Conservation (phyloP, 805 yeast species). For the Schwanniomyces polymorphus region DNA sequence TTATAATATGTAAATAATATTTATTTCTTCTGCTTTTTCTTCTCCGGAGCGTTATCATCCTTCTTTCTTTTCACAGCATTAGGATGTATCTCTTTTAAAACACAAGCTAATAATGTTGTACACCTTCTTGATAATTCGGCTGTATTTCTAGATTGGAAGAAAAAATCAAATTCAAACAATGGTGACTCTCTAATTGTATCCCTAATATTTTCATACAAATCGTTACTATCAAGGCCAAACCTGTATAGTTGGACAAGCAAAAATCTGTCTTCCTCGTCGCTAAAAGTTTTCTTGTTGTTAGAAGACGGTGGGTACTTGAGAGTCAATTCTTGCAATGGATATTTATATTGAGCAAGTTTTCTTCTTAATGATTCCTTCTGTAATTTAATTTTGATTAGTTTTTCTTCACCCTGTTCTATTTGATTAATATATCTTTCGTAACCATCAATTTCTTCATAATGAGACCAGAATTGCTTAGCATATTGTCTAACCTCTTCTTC, state of each 20-base stretch:
- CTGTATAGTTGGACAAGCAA: constrained; percentile 75
- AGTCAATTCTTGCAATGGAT: constrained; percentile 77
- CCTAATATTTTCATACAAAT: constrained; percentile 75
- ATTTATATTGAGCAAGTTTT: constrained; percentile 66
- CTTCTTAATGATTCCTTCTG: constrained; percentile 80
- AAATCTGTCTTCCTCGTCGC: constrained; percentile 90
- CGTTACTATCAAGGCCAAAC: constrained; percentile 77
- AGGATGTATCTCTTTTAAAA: constrained; percentile 60
- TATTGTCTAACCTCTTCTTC: constrained; percentile 77
- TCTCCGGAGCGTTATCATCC: constrained; percentile 9
- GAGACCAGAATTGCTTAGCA: constrained; percentile 78
- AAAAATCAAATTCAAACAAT: constrained; percentile 83
- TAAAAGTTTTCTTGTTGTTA: constrained; percentile 60
- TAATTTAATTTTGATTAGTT: constrained; percentile 56
- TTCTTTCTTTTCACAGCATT: constrained; percentile 8
- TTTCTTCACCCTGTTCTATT: constrained; percentile 90
- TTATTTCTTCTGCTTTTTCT: constrained; percentile 8
- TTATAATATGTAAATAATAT: background rate
- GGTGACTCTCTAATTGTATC: constrained; percentile 74
- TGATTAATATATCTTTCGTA: constrained; percentile 78
- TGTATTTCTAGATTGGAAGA: constrained; percentile 75
- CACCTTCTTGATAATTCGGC: constrained; percentile 82
- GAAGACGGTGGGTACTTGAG: constrained; percentile 74
- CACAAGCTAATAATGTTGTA: constrained; percentile 69
- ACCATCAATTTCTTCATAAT: constrained; percentile 80